Evolutionary conservation across 225 moss, liverwort and hornwort species (phyloP).

Genomic region (Bryum argenteum): DNA sequence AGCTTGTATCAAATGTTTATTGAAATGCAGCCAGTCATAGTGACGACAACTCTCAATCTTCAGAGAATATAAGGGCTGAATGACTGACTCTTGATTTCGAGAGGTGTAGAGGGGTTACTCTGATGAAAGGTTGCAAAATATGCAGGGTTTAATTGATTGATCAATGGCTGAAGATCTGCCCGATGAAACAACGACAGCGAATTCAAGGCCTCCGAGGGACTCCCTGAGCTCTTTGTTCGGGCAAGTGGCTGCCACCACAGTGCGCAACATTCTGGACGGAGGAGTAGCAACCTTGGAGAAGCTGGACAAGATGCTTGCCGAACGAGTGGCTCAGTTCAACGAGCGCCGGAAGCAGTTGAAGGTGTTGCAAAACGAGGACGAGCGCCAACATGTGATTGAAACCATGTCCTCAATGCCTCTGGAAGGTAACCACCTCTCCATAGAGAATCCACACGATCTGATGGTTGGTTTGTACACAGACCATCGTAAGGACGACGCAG

Average conservation of each 20-base stretch:
- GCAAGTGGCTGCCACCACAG: background rate
- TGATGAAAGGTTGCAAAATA: too few species aligned
- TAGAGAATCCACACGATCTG: background rate
- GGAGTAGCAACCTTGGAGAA: constrained; percentile 30
- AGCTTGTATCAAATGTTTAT: too few species aligned
- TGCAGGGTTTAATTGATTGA: too few species aligned
- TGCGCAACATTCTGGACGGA: constrained; percentile 13
- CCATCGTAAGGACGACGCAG: background rate
- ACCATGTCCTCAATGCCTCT: background rate
- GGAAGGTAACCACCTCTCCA: background rate
- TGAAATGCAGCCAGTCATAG: too few species aligned
- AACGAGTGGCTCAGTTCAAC: constrained; percentile 20
- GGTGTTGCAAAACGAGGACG: background rate
- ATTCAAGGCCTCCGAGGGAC: constrained; percentile 7
- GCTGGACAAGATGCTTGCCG: constrained; percentile 32
- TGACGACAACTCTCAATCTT: too few species aligned
- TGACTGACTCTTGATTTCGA: too few species aligned
- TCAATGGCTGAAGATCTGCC: background rate
- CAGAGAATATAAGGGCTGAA: too few species aligned
- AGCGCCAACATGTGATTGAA: constrained; percentile 12
- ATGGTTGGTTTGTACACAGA: constrained; percentile 21
- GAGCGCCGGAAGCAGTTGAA: constrained; percentile 30
- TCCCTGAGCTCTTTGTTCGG: constrained; percentile 27
- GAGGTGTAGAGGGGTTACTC: too few species aligned
- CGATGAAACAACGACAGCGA: background rate